Conservation (phyloP, 352 stramenopile species). For the Aphanomyces astaci region DNA sequence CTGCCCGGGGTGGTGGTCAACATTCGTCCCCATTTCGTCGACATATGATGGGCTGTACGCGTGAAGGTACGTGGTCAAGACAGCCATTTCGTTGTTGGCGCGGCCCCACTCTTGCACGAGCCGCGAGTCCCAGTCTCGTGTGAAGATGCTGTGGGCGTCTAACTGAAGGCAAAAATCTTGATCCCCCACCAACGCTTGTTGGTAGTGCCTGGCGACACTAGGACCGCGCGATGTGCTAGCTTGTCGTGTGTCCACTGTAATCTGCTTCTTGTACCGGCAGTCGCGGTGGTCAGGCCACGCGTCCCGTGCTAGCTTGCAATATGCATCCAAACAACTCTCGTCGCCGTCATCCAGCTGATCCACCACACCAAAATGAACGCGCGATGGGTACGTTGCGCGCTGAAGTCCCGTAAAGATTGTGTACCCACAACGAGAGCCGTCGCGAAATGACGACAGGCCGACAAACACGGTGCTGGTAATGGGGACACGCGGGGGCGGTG, state of each 20-base stretch:
- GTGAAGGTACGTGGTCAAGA: slow-evolving; percentile 70
- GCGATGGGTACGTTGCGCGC: not conserved
- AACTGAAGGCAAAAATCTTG: slow-evolving; percentile 86
- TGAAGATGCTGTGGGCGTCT: slow-evolving; percentile 84
- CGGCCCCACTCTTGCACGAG: slow-evolving; percentile 66
- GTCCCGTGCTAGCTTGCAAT: not conserved
- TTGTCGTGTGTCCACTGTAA: not conserved
- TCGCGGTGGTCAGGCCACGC: not conserved
- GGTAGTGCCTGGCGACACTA: not conserved
- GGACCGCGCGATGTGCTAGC: not conserved
- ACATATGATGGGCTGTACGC: not conserved
- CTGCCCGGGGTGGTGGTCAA: not conserved
- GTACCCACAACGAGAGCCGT: slow-evolving; percentile 12
- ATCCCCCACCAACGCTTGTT: slow-evolving; percentile 37
- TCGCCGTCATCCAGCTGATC: slow-evolving; percentile 4
- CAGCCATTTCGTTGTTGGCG: slow-evolving; percentile 73
- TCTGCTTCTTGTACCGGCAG: slow-evolving; percentile 9
- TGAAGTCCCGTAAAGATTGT: slow-evolving; percentile 8
- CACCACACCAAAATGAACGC: slow-evolving; percentile 5
- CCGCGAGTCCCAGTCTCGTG: slow-evolving; percentile 56
- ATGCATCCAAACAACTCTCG: slow-evolving; percentile 12
- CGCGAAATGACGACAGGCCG: slow-evolving; percentile 12
- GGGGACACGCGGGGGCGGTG: not conserved
- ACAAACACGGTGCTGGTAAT: not conserved
- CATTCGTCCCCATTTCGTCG: not conserved